Conservation (phyloP, 2,329 filamentous ascomycete species). For the Neocatenulostroma microsporum region DNA sequence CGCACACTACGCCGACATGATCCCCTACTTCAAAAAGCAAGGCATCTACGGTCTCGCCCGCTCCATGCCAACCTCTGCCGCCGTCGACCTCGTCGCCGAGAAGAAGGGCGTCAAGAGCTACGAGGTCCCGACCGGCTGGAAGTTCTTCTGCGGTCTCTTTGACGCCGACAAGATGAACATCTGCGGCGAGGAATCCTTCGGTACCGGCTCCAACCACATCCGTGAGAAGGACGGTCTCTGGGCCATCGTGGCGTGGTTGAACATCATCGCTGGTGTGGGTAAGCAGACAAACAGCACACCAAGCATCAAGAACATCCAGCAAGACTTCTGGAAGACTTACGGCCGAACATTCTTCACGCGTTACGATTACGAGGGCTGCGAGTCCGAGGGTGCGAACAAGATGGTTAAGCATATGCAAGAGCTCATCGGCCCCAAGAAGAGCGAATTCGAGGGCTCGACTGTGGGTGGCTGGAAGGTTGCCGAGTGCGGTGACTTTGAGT, state of each 20-base stretch:
- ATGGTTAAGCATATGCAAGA: constrained; percentile 73
- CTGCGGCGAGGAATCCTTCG: constrained; percentile 96
- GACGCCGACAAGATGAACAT: constrained; percentile 95
- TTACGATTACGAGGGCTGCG: constrained; percentile 95
- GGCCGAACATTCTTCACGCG: constrained; percentile 98
- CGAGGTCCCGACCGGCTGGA: constrained; percentile 98
- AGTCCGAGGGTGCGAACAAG: constrained; percentile 83
- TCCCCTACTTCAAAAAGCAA: constrained; percentile 97
- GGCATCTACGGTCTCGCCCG: constrained; percentile 91
- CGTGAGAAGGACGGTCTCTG: constrained; percentile 98
- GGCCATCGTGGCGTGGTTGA: constrained; percentile 96
- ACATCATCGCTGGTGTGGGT: constrained; percentile 93
- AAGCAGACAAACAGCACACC: constrained; percentile 73
- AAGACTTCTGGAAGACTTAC: constrained; percentile 94
- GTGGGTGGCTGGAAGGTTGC: constrained; percentile 75
- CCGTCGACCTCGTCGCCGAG: constrained; percentile 92
- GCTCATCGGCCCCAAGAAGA: constrained; percentile 61
- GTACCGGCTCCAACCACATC: constrained; percentile 96
- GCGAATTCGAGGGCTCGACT: constrained; percentile 74
- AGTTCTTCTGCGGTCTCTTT: constrained; percentile 96
- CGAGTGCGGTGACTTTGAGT: constrained; percentile 92
- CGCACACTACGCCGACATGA: constrained; percentile 89
- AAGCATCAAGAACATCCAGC: constrained; percentile 92
- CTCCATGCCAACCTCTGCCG: constrained; percentile 94
- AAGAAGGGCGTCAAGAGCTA: constrained; percentile 86